Evolutionary conservation across 352 stramenopile genomes (phyloP).

Genomic region (Albugo laibachii): DNA sequence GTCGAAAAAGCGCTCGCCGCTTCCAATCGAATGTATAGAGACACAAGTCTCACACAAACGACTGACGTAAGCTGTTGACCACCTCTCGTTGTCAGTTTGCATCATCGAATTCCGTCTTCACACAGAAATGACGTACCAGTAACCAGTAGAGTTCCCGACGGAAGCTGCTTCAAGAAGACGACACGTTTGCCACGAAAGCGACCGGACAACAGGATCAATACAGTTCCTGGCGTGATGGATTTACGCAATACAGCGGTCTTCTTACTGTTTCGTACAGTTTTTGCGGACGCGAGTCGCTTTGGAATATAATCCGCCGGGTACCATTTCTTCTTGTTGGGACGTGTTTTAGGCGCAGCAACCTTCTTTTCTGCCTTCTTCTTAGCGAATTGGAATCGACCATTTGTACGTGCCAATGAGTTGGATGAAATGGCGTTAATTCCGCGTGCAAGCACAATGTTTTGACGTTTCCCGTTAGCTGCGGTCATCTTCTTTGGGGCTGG

Average conservation of each 20-base stretch:
- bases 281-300: slow-evolving; percentile 35
- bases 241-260: slow-evolving; percentile 88
- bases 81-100: background rate
- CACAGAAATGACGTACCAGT: slow-evolving; percentile 40
- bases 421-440: slow-evolving; percentile 61
- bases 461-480: slow-evolving; percentile 12
- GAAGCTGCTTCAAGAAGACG: slow-evolving; percentile 94
- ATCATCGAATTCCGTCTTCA: background rate
- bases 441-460: slow-evolving; percentile 40
- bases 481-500: background rate
- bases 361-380: slow-evolving; percentile 51
- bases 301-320: slow-evolving; percentile 51
- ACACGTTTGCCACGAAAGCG: slow-evolving; percentile 96
- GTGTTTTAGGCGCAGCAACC: slow-evolving; percentile 21
- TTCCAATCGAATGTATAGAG: no score
- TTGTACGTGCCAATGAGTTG: slow-evolving; percentile 39
- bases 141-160: slow-evolving; percentile 92
- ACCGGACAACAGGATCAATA: slow-evolving; percentile 94
- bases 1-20: no score
- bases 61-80: no score
- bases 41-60: no score
- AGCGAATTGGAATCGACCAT: slow-evolving; percentile 31
- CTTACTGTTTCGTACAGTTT: slow-evolving; percentile 44
- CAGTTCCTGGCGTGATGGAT: slow-evolving; percentile 91
- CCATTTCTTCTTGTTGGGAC: slow-evolving; percentile 37